Base-by-base conservation (phyloP, 83 land plant species). In the Picea mariana region DNA sequence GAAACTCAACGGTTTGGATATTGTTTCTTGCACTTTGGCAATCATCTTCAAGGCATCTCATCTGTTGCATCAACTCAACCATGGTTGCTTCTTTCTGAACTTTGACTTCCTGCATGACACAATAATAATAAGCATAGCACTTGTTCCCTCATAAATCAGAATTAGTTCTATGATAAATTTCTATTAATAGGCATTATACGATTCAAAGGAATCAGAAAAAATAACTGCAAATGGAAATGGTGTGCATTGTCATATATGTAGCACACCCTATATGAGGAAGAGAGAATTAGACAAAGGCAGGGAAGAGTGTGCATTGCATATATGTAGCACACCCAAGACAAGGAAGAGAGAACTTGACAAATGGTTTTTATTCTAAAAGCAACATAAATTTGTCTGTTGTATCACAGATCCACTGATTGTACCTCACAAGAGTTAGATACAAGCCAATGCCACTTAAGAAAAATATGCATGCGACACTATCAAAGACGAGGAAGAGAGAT, bases 31-130 rank as follows among this genome's bases (percentile, higher is more conserved):
- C 42, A 47, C 52, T 26, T 67, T 75, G 88, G 40, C 86, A 76
- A 15, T 88, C 90, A 79, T 69, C 76, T 86, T 88, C 88, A 76
- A 86, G 80, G 62, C 16, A 52, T 79, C 61, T 68, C 38, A 88
- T 63, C 76, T 88, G 82, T 20, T 83, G 75, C 81, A 79, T 76
- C 80, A 88, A 65, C 21, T 81, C 67, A 15, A 42, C 67, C 86
- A 88, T 86, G 61, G 42, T 60, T 44, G 62, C 79, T 75, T 83
- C 88, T 67, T 79, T 88, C 62, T 73, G 44, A 16, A 59, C 65
- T 75, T 59, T 88, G 47, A 38, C 52, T 73, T 88, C 88, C 88
- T 88, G 84, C 78, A 15, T 49, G 7, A 5, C 78, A 52, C 9
- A 52, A 75, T 69, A 24, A 66, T n/a, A 52, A 75, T 69, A 24